Evolutionary conservation across 2,329 filamentous ascomycete species (phyloP).

Genomic region (Microdochium paspali): DNA sequence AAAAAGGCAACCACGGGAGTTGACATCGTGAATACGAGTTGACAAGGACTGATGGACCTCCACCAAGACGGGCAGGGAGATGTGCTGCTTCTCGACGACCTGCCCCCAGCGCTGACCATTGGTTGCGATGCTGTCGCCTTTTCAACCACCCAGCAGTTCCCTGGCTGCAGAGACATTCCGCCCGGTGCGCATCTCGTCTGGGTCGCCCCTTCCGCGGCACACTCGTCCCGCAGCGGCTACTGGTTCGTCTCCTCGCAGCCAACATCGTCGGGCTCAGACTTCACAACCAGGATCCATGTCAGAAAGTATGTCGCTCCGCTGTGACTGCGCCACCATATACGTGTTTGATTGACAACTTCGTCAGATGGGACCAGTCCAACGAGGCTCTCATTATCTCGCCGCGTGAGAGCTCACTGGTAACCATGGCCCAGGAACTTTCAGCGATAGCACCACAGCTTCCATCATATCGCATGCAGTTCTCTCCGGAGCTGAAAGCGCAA

Average conservation of each 20-base stretch:
- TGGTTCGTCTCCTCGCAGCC: slow-evolving; percentile 38
- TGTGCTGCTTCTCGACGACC: slow-evolving; percentile 39
- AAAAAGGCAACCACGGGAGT: too few species aligned
- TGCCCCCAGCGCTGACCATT: slow-evolving; percentile 40
- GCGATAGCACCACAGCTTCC: slow-evolving; percentile 30
- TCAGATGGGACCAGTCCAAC: slow-evolving; percentile 43
- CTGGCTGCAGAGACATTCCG: slow-evolving; percentile 45
- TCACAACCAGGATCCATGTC: slow-evolving; percentile 21
- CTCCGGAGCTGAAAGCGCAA: slow-evolving; percentile 4
- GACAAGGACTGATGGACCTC: slow-evolving; percentile 7
- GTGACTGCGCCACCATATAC: slow-evolving; percentile 17
- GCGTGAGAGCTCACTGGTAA: slow-evolving; percentile 30
- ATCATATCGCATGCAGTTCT: slow-evolving; percentile 30
- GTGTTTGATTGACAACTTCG: slow-evolving; percentile 24
- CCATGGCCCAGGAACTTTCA: slow-evolving; percentile 30
- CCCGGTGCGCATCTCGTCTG: slow-evolving; percentile 50
- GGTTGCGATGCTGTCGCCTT: slow-evolving; percentile 44
- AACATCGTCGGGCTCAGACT: slow-evolving; percentile 13
- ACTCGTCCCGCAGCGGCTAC: slow-evolving; percentile 44
- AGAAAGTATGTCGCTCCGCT: slow-evolving; percentile 13
- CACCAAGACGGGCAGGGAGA: slow-evolving; percentile 28
- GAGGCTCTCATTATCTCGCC: slow-evolving; percentile 43
- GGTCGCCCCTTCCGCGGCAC: slow-evolving; percentile 37
- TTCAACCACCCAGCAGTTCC: slow-evolving; percentile 32
- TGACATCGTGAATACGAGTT: slow-evolving; percentile 6